phyloP scores from a whole-genome alignment of 768 basidiomycete genomes.

The Brasilioporus rufonigricans region DNA sequence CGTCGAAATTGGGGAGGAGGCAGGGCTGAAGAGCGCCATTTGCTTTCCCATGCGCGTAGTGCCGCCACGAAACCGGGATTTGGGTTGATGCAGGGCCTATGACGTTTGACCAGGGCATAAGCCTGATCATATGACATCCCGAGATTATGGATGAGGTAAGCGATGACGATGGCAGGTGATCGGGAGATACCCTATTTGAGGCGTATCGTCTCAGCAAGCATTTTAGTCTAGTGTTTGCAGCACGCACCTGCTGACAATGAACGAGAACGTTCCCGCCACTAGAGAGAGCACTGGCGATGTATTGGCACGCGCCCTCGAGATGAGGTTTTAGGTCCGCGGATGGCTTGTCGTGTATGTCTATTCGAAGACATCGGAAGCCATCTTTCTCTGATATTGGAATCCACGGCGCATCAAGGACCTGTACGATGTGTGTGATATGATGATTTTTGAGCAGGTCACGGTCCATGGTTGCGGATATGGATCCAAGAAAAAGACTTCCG shows the following conservation, averaged over 20 bases:
- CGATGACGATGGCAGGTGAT: slow-evolving; percentile 72
- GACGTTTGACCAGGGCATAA: slow-evolving; percentile 54
- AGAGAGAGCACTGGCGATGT: slow-evolving; percentile 61
- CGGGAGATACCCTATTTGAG: slow-evolving; percentile 68
- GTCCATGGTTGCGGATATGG: slow-evolving; percentile 60
- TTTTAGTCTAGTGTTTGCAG: not conserved
- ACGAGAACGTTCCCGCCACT: slow-evolving; percentile 68
- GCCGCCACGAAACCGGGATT: slow-evolving; percentile 72
- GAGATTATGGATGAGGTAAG: slow-evolving; percentile 74
- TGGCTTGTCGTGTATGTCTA: slow-evolving; percentile 64
- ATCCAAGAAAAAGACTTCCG: slow-evolving; percentile 70
- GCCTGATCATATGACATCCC: slow-evolving; percentile 74
- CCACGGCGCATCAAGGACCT: slow-evolving; percentile 68
- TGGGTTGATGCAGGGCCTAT: slow-evolving; percentile 72
- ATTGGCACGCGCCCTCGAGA: slow-evolving; percentile 63
- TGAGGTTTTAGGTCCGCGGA: slow-evolving; percentile 64
- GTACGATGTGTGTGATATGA: slow-evolving; percentile 58
- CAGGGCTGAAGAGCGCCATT: slow-evolving; percentile 24
- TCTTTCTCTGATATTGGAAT: slow-evolving; percentile 45
- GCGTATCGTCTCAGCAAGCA: not conserved
- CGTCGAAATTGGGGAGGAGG: slow-evolving; percentile 26
- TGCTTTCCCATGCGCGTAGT: slow-evolving; percentile 55
- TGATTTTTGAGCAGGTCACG: slow-evolving; percentile 46
- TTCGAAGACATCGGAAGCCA: slow-evolving; percentile 56
- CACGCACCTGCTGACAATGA: slow-evolving; percentile 76